Base-by-base conservation (phyloP, 1,284 basidiomycete species). In the Austroboletus niveus region DNA sequence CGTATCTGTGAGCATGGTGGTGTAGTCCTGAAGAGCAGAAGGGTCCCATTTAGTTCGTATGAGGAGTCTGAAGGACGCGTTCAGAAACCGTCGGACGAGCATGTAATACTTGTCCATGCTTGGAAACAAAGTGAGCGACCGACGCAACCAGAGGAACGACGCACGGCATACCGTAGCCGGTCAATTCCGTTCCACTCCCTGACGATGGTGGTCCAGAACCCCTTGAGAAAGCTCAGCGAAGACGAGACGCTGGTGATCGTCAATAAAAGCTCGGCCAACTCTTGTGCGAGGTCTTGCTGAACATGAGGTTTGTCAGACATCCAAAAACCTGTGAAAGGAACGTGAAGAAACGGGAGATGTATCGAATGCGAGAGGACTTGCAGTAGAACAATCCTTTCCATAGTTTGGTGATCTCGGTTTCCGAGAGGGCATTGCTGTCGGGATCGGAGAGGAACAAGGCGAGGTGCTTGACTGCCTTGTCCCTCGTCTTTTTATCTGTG, bases 361-460 rank as follows among this genome's bases (percentile, higher is more conserved):
- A 38, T n/a, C 29, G 10, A 14, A 17, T 8, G 5, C 14, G 49
- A 45, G 36, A n/a, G n/a, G 4, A 73, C 84, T 55, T 58, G 93
- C 93, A 98, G 71, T 98, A 98, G 72, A 97, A 99, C 47, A 99
- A 81, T 0, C 95, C 96, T 70, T 98, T 98, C 96, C 96, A 98
- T 35, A 98, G 72, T 71, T 94, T 97, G 54, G 83, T 80, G 84
- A 98, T 89, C 67, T 98, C 96, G 27, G 75, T 51, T 50, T 84
- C 80, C 17, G 82, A 71, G 40, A 94, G 72, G 15, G 69, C 76
- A 72, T 83, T 74, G 55, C 75, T 75, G 3, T 72, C 71, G 8
- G 82, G 74, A 54, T 84, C 76, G 0, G 89, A 91, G 11, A 93
- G 78, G 67, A 95, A 96, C 1, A 75, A 69, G 0, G 85, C 75